These are phyloP conservation scores for Blastobotrys ciferrii DNA, from an alignment of 1,139 yeast genomes.

Conservation along the genomic window DNA sequence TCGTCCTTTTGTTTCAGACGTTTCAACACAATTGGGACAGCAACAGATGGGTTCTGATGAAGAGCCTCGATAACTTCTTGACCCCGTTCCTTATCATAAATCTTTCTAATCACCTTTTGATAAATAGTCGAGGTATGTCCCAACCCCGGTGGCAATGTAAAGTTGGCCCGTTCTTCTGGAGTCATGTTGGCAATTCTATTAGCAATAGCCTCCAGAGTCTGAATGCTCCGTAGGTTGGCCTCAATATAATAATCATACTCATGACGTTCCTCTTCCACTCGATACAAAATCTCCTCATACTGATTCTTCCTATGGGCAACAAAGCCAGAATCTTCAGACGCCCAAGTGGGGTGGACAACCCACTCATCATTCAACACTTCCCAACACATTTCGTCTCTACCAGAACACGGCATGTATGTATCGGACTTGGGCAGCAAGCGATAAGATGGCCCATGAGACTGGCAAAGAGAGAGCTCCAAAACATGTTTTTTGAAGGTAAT, in stretches of 20 bases:
- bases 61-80: constrained; percentile 94
- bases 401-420: constrained; percentile 96
- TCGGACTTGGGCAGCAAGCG: constrained; percentile 91
- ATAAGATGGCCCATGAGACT: constrained; percentile 82
- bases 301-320: constrained; percentile 97
- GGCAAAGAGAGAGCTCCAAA: constrained; percentile 80
- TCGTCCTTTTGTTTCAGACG: constrained; percentile 96
- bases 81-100: constrained; percentile 92
- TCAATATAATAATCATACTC: constrained; percentile 96
- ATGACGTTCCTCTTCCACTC: constrained; percentile 95
- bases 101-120: constrained; percentile 86
- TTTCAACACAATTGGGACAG: constrained; percentile 88
- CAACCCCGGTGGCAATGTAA: constrained; percentile 87
- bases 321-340: constrained; percentile 97
- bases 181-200: constrained; percentile 93
- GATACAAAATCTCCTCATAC: constrained; percentile 90
- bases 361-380: constrained; percentile 97
- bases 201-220: constrained; percentile 91
- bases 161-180: constrained; percentile 78
- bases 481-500: constrained; percentile 87
- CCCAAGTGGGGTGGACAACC: constrained; percentile 99
- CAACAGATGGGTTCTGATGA: constrained; percentile 91
- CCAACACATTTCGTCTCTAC: constrained; percentile 99
- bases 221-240: constrained; percentile 90
- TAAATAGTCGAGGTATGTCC: constrained; percentile 95